Evolutionary conservation across 2,329 filamentous ascomycete species (phyloP).

Genomic region (Colletotrichum tropicale): DNA sequence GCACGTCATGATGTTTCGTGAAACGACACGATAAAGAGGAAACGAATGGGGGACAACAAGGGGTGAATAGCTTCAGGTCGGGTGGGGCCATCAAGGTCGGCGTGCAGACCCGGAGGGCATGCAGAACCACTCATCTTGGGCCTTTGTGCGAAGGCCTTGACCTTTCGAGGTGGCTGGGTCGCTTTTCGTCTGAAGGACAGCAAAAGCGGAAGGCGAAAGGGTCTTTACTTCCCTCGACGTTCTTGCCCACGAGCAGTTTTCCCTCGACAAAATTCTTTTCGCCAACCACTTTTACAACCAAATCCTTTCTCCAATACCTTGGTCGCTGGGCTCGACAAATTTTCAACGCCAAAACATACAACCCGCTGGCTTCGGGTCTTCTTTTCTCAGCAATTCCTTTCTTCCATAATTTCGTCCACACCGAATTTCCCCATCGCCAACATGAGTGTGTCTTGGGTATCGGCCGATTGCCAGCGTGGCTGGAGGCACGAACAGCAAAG

Average conservation of each 20-base stretch:
- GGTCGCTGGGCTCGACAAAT: neutral
- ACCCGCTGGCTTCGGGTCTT: neutral
- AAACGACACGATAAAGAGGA: neutral
- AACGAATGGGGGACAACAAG: neutral
- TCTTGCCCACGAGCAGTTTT: neutral
- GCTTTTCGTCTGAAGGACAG: neutral
- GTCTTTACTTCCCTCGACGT: neutral
- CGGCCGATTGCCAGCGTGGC: neutral
- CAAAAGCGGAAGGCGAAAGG: neutral
- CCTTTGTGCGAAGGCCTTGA: neutral
- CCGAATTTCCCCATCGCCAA: neutral
- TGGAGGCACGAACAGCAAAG: neutral
- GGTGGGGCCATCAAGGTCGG: neutral
- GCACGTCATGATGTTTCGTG: neutral
- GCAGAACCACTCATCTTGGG: neutral
- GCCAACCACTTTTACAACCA: neutral
- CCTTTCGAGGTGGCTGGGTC: neutral
- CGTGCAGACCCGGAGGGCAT: neutral
- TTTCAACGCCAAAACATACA: neutral
- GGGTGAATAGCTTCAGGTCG: slow-evolving; percentile 1
- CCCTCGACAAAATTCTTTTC: neutral
- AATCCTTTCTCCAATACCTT: neutral
- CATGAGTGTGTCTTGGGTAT: neutral
- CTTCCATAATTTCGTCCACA: neutral
- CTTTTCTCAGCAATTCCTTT: neutral